These are phyloP conservation scores for Perilla frutescens DNA, from an alignment of 257 asterid species.

Conservation along the genomic window DNA sequence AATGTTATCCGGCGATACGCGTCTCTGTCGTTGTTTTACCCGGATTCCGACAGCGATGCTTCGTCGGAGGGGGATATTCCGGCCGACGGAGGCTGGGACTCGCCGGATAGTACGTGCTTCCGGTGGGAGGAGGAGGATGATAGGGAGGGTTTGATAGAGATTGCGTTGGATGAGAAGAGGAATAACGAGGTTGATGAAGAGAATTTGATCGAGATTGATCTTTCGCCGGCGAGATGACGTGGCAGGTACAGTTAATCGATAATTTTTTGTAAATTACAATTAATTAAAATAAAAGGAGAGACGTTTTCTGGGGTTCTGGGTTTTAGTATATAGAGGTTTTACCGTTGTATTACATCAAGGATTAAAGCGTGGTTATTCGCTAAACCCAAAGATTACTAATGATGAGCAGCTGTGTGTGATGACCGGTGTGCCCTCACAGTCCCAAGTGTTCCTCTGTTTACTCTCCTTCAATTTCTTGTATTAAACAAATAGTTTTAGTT, in stretches of 20 bases:
- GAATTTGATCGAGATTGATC: constrained; percentile 82
- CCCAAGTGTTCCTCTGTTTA: not conserved
- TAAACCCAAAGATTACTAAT: constrained; percentile 39
- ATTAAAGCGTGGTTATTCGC: constrained; percentile 38
- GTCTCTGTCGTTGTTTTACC: constrained; percentile 73
- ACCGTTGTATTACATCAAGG: constrained; percentile 39
- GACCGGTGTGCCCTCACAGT: constrained; percentile 40
- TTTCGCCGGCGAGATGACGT: constrained; percentile 54
- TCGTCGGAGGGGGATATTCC: constrained; percentile 67
- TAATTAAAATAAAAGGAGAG: constrained; percentile 31
- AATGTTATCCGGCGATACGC: constrained; percentile 58
- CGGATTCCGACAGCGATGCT: constrained; percentile 78
- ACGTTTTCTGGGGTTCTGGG: constrained; percentile 53
- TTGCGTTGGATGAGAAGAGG: constrained; percentile 59
- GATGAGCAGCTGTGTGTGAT: constrained; percentile 19
- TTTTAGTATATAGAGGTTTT: constrained; percentile 40
- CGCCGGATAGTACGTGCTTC: constrained; percentile 51
- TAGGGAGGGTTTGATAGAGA: constrained; percentile 77
- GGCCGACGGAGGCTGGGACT: constrained; percentile 44
- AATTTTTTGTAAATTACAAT: constrained; percentile 32
- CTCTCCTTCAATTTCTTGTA: not conserved
- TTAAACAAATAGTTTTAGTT: not conserved
- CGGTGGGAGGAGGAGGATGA: constrained; percentile 74
- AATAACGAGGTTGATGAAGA: constrained; percentile 68
- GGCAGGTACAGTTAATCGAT: constrained; percentile 32